A percentile compares a stretch with the other conserved stretches of the same genome.
phyloP scores from a whole-genome alignment of 768 basidiomycete species.

The Serendipita sp. region DNA sequence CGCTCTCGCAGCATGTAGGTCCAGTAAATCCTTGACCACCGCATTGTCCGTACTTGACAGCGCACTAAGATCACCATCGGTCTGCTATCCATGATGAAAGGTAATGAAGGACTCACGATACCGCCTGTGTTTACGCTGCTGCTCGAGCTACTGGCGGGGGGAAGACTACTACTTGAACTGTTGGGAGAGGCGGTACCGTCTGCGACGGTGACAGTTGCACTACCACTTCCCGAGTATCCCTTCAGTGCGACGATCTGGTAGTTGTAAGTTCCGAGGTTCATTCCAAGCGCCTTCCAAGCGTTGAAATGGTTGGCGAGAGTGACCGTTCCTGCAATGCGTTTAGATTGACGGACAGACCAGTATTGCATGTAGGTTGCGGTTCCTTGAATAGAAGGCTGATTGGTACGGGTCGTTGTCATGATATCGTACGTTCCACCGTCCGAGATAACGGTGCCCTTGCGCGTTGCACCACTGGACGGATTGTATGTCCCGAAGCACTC shows the following conservation, averaged over 20 bases:
- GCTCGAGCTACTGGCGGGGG: neutral
- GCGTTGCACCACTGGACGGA: constrained; percentile 21
- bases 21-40: constrained; percentile 9
- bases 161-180: neutral
- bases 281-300: too few species aligned
- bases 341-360: constrained; percentile 26
- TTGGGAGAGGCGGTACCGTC: neutral
- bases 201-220: too few species aligned
- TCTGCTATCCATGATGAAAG: neutral
- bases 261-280: too few species aligned
- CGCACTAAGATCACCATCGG: neutral
- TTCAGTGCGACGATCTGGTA: too few species aligned
- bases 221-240: too few species aligned
- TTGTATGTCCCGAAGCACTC: constrained; percentile 29
- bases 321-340: too few species aligned
- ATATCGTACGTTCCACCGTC: constrained; percentile 31
- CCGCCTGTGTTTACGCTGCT: neutral
- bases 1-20: constrained; percentile 6
- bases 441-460: constrained; percentile 25
- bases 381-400: constrained; percentile 29
- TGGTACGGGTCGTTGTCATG: constrained; percentile 23
- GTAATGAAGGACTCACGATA: too few species aligned
- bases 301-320: too few species aligned
- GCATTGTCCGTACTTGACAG: constrained; percentile 4
- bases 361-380: constrained; percentile 32